Percentiles rank a stretch among this genome's conserved stretches.
These are phyloP conservation scores for Hymenoscyphus fructigenus DNA, from an alignment of 2,329 filamentous ascomycete species.

Conservation along the genomic window DNA sequence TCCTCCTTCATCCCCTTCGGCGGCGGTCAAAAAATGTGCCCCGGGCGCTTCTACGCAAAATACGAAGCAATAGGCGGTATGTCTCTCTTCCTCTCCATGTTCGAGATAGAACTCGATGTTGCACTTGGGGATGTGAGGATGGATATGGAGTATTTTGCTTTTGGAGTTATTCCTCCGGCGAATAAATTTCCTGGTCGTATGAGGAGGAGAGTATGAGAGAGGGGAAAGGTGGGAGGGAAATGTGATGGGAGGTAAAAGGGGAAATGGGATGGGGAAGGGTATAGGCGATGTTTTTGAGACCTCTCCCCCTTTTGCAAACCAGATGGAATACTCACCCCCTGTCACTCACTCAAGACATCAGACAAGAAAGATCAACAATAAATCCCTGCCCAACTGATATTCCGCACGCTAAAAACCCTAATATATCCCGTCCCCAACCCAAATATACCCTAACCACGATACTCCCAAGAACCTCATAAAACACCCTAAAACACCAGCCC, in stretches of 20 bases:
- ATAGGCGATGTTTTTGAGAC: not conserved
- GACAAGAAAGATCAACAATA: not conserved
- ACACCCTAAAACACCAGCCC: not conserved
- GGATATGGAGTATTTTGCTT: slow-evolving; percentile 25
- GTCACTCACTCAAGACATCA: too few species aligned
- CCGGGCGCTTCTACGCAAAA: slow-evolving; percentile 40
- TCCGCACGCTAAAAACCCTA: not conserved
- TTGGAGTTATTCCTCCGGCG: slow-evolving; percentile 25
- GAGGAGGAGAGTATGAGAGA: slow-evolving; percentile 12
- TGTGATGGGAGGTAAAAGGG: not conserved
- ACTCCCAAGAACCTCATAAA: not conserved
- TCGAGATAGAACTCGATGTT: slow-evolving; percentile 35
- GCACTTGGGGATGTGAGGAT: slow-evolving; percentile 10
- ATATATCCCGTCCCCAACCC: not conserved
- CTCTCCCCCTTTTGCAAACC: too few species aligned
- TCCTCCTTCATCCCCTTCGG: slow-evolving; percentile 40
- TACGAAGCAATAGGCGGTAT: slow-evolving; percentile 36
- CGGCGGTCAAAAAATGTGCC: slow-evolving; percentile 38
- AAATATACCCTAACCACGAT: not conserved
- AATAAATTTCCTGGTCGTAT: slow-evolving; percentile 23
- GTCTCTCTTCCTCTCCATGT: slow-evolving; percentile 35
- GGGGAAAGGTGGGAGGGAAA: too few species aligned
- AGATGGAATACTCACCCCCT: too few species aligned
- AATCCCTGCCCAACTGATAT: not conserved
- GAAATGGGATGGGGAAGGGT: too few species aligned